Evolutionary conservation across 2,329 filamentous ascomycete species (phyloP).

Genomic region (Pyrenophora seminiperda): DNA sequence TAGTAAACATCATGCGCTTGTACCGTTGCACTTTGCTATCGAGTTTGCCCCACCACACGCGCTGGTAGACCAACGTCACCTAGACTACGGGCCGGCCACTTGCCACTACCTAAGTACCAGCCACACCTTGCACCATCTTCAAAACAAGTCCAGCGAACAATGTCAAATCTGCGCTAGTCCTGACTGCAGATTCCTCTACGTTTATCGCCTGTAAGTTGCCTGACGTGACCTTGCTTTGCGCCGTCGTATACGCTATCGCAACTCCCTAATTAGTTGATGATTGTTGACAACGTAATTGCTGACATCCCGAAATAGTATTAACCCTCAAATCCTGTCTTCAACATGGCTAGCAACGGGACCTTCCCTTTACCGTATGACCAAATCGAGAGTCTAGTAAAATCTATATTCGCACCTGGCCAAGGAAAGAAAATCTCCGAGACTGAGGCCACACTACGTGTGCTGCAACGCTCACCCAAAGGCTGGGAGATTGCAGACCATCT

Average conservation of each 20-base stretch:
- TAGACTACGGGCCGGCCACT: not conserved
- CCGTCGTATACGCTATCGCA: conserved; percentile 2
- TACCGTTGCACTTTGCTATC: conserved; percentile 5
- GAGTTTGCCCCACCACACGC: conserved; percentile 16
- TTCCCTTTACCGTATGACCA: conserved; percentile 42
- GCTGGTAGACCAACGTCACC: conserved; percentile 19
- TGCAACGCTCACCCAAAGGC: conserved; percentile 80
- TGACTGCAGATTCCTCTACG: not conserved
- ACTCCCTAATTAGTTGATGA: conserved; percentile 10
- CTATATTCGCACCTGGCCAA: conserved; percentile 56
- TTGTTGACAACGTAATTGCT: not conserved
- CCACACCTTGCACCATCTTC: not conserved
- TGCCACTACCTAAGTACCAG: not conserved
- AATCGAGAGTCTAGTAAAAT: conserved; percentile 55
- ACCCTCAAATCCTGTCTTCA: not conserved
- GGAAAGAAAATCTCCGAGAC: conserved; percentile 57
- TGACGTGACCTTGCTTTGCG: not conserved
- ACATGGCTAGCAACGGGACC: conserved; percentile 29
- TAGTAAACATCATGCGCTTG: conserved; percentile 22
- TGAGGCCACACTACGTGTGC: conserved; percentile 75
- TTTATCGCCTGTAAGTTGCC: conserved; percentile 2
- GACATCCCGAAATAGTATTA: not conserved
- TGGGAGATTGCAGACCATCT: conserved; percentile 86
- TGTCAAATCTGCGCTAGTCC: not conserved
- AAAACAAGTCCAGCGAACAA: not conserved